These are phyloP conservation scores for Tuber borchii DNA, from an alignment of 495 filamentous ascomycete species.

Conservation along the genomic window DNA sequence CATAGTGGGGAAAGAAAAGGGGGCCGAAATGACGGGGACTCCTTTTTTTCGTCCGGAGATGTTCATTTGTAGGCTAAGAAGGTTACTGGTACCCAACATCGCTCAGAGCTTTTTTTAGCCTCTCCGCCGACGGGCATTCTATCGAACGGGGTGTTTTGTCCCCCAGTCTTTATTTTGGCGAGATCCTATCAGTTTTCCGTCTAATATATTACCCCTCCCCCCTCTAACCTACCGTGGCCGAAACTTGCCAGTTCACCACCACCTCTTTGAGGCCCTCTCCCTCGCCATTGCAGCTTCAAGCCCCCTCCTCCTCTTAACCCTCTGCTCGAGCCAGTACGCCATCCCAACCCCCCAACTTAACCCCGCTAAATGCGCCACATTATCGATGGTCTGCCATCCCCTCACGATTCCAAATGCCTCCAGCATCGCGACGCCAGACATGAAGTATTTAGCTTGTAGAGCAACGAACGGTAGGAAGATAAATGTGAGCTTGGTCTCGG, in stretches of 20 bases:
- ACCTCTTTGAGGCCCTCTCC: constrained; percentile 4
- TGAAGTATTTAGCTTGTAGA: constrained; percentile 49
- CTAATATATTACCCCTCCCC: neutral
- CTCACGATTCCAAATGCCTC: constrained; percentile 49
- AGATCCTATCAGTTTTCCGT: neutral
- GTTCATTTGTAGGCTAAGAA: no score
- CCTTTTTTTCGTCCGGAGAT: no score
- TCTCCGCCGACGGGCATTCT: no score
- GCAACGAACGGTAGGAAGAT: constrained; percentile 49
- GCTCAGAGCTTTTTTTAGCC: no score
- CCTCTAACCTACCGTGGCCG: neutral
- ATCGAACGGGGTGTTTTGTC: no score
- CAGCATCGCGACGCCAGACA: constrained; percentile 47
- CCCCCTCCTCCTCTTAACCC: constrained; percentile 25
- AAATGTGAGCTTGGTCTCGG: constrained; percentile 49
- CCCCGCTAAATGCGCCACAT: constrained; percentile 68
- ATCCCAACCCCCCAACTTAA: constrained; percentile 33
- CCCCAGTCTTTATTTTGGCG: no score
- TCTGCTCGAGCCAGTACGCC: constrained; percentile 32
- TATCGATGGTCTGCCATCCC: constrained; percentile 50
- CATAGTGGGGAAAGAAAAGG: no score
- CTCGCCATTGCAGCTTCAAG: neutral
- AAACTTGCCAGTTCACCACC: constrained; percentile 2
- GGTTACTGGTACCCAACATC: no score
- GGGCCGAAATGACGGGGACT: no score